Evolutionary conservation across 2,329 filamentous ascomycete species (phyloP), one percentile per base, ranked within the genome.

Genomic region (Epichloe aotearoae): DNA sequence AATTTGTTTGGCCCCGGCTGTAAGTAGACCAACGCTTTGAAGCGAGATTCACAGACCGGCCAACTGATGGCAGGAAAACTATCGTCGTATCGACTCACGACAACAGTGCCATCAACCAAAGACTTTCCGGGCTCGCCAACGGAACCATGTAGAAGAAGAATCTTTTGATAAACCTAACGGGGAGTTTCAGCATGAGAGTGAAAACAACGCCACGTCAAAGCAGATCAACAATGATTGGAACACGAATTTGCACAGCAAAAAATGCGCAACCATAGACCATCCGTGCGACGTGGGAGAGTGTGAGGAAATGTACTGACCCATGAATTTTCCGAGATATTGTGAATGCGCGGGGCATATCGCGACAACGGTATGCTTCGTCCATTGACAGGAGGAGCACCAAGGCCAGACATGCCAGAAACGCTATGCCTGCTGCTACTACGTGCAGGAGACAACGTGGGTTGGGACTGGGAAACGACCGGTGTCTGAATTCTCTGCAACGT

Each of bases 1-100:
- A 97, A 69, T 58, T 80, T 83, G 67, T 98, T 98, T 50, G 88
- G 86, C 1, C 93, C 93, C 4, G 93, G 90, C 56, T 86, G 81
- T n/a, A 98, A 78, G 66, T 95, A 88, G 10, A 96, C 77, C 33
- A 97, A 73, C 5, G 85, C 85, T 69, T 97, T 97, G 75, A 96
- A 97, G 65, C 90, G 83, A 3, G 87, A 94, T 55, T 88, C 84
- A 63, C 76, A 84, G 11, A 96, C 91, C 1, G 90, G 91, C 90
- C 91, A 97, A 57, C 75, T 77, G 12, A 82, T 86, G 0, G 86
- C 72, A 6, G 91, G 90, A 64, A 96, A 95, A 54, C 73, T 81
- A 64, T 95, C 88, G 66, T 95, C 86, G 58, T 89, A 79, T 61
- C 93, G 86, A 61, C 77, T 84, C 54, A 96, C 78, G 3, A 83